Evolutionary conservation across 257 asterid species (phyloP), one percentile per base, ranked within the genome.

Genomic region (Rehmannia glutinosa): DNA sequence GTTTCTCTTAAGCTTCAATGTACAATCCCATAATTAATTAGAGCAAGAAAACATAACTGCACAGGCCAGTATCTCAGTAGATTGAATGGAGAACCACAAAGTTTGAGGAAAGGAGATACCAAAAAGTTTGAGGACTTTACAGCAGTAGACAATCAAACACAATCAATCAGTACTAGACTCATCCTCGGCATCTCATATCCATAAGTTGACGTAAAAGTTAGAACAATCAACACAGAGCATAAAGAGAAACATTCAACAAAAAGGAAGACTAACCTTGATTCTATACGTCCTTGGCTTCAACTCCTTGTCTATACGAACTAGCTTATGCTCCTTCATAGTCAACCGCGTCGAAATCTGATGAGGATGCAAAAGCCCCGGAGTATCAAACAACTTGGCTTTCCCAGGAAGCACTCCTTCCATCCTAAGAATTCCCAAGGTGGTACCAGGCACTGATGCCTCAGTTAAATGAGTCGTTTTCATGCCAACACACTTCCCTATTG

Each of bases 351-450:
- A 73, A 50, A 93, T 81, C 85, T 88, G 96, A 81, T 88, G 91
- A 28, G 97, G 96, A 71, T 93, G 94, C 76, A 93, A 77, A 50
- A 93, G 95, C 63, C 96, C 96, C 0, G 97, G 99, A 10, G 99
- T 93, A 72, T 90, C 97, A 17, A 88, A 91, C 81, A 93, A 52
- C 78, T 83, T 90, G 51, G 91, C 89, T 64, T 82, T 93, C 61
- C 88, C 90, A 8, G 96, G 97, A 75, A 93, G 94, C 74, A 88
- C 90, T 27, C 96, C 97, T 68, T 93, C 99, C 65, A 87, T 82
- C 80, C 89, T 90, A 75, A 90, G 41, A 59, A 90, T 93, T 68
- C 99, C 96, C 74, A 91, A 68, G 1, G 96, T 93, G 6, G 97
- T 93, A 13, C 99, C 96, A 2, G 96, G 96, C 24, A 90, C 92